Conservation (phyloP, 108 stramenopile genomes). For the Parietichytrium sp. region DNA sequence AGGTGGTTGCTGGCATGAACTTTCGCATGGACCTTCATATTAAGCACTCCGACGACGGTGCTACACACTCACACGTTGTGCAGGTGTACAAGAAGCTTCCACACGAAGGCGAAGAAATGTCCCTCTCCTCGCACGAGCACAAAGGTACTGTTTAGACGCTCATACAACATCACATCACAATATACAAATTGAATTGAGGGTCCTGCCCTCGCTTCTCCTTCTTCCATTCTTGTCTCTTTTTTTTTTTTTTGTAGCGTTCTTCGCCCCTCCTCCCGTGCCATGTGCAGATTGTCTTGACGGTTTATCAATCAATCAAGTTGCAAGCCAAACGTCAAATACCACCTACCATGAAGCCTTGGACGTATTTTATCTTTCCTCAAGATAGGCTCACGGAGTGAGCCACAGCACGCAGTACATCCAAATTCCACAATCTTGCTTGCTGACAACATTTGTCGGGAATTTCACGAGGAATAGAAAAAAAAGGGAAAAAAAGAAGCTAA, state of each 20-base stretch:
- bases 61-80: slow-evolving; percentile 21
- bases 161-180: neutral
- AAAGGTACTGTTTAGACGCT: slow-evolving; percentile 6
- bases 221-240: neutral
- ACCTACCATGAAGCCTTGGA: too few relatives aligned
- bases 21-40: slow-evolving; percentile 18
- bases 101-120: neutral
- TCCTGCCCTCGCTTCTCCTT: neutral
- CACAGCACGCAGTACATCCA: too few relatives aligned
- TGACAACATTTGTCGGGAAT: too few relatives aligned
- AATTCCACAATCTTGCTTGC: too few relatives aligned
- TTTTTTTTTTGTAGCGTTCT: neutral
- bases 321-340: too few relatives aligned
- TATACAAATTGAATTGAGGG: neutral
- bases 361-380: too few relatives aligned
- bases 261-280: neutral
- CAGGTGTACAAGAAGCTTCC: neutral
- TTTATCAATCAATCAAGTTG: too few relatives aligned
- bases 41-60: slow-evolving; percentile 35
- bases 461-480: too few relatives aligned
- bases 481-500: too few relatives aligned
- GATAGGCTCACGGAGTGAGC: too few relatives aligned
- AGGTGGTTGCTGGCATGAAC: slow-evolving; percentile 37
- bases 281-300: too few relatives aligned
- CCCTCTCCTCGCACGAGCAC: slow-evolving; percentile 2